Conservation (phyloP, 345 rosid species). For the Turnera subulata region DNA sequence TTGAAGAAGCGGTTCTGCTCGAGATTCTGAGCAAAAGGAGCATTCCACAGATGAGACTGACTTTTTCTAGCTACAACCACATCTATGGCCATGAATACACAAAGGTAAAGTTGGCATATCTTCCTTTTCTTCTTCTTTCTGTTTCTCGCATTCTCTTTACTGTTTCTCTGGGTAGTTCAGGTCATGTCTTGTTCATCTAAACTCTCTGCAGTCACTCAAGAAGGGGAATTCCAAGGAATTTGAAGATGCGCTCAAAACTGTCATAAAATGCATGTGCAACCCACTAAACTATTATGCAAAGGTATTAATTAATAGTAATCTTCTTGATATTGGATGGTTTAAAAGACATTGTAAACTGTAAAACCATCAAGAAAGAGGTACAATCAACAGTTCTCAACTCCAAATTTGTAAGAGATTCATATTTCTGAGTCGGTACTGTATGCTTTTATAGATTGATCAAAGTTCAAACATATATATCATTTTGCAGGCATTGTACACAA, state of each 20-base stretch:
- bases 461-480: slow-evolving; percentile 8
- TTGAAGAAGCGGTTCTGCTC: slow-evolving; percentile 16
- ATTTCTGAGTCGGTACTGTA: too few species aligned
- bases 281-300: slow-evolving; percentile 49
- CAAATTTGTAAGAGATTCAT: too few species aligned
- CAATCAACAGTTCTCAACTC: too few species aligned
- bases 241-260: slow-evolving; percentile 39
- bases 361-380: too few species aligned
- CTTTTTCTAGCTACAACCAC: slow-evolving; percentile 51
- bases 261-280: slow-evolving; percentile 45
- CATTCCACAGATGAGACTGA: slow-evolving; percentile 55
- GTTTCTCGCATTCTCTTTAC: too few species aligned
- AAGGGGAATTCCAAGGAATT: slow-evolving; percentile 32
- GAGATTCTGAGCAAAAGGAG: slow-evolving; percentile 66
- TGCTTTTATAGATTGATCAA: too few species aligned
- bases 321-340: too few species aligned
- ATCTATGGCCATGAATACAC: slow-evolving; percentile 62
- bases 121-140: neutral
- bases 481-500: slow-evolving; percentile 31
- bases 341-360: too few species aligned
- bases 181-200: neutral
- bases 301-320: slow-evolving; percentile 34
- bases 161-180: neutral
- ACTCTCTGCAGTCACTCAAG: slow-evolving; percentile 37
- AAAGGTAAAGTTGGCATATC: slow-evolving; percentile 27